Evolutionary conservation across 1,139 yeast species (phyloP), one percentile per base, ranked within the genome.

Genomic region (Starmera stellimalicola): DNA sequence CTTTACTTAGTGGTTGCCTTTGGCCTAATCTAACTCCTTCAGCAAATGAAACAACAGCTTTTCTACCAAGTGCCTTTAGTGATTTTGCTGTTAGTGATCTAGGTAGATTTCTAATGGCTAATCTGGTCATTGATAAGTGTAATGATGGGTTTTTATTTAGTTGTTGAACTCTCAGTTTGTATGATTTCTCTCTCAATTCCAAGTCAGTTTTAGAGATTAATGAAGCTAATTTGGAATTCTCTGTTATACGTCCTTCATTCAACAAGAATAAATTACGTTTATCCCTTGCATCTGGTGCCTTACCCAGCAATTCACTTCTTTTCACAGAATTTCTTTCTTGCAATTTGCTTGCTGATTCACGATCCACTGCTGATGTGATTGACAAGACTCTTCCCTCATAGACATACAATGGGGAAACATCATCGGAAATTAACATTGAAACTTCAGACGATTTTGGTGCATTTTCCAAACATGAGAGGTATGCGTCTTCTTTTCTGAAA

Each of bases 11-110:
- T 12, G 94, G 84, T 50, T 84, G 95, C 59, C 99, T 75, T 39
- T 64, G 59, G 9, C 66, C 78, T 28, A 74, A 72, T 47, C 73
- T 80, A 6, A 82, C 96, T 53, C 88, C 96, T 24, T 75, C 82
- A n/a, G 97, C 97, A 63, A 91, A 91, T 48, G 82, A 82, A 19
- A 91, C 96, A 36, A 91, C 87, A 0, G 95, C 97, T 55, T 84
- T 84, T 59, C 98, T 77, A 27, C 94, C 96, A 36, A 91, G 66
- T 2, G 94, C 94, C 55, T 91, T 91, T 49, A 91, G 67, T 0
- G 94, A 78, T 55, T 83, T 84, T 40, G 82, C 83, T 41, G 73
- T 81, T 93, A 91, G 78, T 16, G 94, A 78, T 57, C 97, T 75
- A 29, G 99, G 98, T 37, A 91, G 62, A 54, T 91, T 91, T 61